phyloP scores from a whole-genome alignment of 2,329 filamentous ascomycete species.

The Hypomyces perniciosus region DNA sequence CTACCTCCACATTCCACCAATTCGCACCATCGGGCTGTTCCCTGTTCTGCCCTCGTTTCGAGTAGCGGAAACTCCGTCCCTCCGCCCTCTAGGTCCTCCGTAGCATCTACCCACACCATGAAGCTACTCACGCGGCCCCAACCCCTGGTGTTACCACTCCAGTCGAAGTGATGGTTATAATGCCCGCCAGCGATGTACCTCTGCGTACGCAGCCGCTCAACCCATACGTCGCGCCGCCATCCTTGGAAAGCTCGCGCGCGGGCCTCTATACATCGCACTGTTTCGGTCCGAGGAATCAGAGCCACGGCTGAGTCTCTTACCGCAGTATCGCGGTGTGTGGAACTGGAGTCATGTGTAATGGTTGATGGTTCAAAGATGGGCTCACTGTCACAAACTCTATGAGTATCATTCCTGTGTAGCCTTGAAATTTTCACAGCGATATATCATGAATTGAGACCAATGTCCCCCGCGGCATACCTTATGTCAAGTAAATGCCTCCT shows the following conservation, averaged over 20 bases:
- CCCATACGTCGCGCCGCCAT: constrained; percentile 47
- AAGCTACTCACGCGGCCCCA: constrained; percentile 48
- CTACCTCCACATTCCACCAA: constrained; percentile 41
- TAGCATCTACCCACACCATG: constrained; percentile 46
- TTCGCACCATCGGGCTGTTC: constrained; percentile 38
- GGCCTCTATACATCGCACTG: constrained; percentile 41
- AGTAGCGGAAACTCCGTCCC: constrained; percentile 47
- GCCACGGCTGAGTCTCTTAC: constrained; percentile 49
- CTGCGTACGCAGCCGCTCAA: constrained; percentile 48
- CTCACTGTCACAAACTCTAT: constrained; percentile 27
- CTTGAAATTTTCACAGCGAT: not conserved
- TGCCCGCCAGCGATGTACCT: constrained; percentile 42
- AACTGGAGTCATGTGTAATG: constrained; percentile 41
- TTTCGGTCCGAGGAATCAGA: constrained; percentile 40
- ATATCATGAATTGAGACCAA: not conserved
- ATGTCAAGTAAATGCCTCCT: constrained; percentile 43
- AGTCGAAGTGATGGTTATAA: constrained; percentile 51
- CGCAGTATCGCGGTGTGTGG: constrained; percentile 34
- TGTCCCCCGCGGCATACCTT: constrained; percentile 34
- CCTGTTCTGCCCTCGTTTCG: constrained; percentile 18
- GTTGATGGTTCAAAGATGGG: constrained; percentile 46
- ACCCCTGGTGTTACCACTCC: constrained; percentile 37
- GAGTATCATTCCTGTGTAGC: not conserved
- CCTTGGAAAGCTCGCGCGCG: constrained; percentile 44
- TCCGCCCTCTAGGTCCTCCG: constrained; percentile 36